A percentile compares a stretch with the other conserved stretches of the same genome.
Conservation (phyloP, 768 basidiomycete species). For the Coprinellus micaceus region DNA sequence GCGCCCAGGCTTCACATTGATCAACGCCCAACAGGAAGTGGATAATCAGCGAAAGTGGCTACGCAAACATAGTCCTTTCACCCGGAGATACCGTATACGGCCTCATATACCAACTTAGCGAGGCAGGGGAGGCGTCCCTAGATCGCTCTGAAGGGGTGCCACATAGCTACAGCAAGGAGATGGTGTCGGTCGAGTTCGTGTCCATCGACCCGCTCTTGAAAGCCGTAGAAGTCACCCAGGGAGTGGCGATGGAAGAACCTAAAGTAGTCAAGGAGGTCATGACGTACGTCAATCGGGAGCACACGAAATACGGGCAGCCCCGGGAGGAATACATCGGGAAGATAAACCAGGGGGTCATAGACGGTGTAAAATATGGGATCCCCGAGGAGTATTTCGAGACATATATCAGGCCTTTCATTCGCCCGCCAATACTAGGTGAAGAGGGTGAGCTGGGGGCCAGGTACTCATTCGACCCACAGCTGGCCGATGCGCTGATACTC, state of each 20-base stretch:
- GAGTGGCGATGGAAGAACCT: too few relatives aligned
- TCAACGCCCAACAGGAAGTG: constrained; percentile 33
- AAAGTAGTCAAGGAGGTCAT: constrained; percentile 20
- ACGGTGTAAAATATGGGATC: constrained; percentile 37
- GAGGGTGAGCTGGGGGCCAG: too few relatives aligned
- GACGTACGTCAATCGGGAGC: constrained; percentile 38
- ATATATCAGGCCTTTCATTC: constrained; percentile 41
- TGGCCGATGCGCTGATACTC: background rate
- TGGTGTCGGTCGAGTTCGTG: too few relatives aligned
- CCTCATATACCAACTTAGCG: constrained; percentile 36
- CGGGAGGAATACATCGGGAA: constrained; percentile 40
- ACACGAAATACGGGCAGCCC: constrained; percentile 27
- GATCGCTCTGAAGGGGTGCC: constrained; percentile 41
- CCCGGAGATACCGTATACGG: constrained; percentile 38
- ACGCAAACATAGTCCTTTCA: constrained; percentile 41
- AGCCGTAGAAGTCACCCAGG: too few relatives aligned
- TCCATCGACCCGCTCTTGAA: too few relatives aligned
- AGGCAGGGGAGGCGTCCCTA: constrained; percentile 33
- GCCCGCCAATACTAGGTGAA: too few relatives aligned
- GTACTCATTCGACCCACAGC: too few relatives aligned
- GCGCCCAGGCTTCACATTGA: background rate
- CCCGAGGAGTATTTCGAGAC: constrained; percentile 39
- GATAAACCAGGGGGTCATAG: constrained; percentile 42
- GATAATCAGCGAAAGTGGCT: constrained; percentile 42
- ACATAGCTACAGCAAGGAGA: constrained; percentile 31